Percentiles rank a stretch among this genome's conserved stretches.
Evolutionary conservation across 208 protist genomes (phyloP).

Genomic region (Leishmania braziliensis): DNA sequence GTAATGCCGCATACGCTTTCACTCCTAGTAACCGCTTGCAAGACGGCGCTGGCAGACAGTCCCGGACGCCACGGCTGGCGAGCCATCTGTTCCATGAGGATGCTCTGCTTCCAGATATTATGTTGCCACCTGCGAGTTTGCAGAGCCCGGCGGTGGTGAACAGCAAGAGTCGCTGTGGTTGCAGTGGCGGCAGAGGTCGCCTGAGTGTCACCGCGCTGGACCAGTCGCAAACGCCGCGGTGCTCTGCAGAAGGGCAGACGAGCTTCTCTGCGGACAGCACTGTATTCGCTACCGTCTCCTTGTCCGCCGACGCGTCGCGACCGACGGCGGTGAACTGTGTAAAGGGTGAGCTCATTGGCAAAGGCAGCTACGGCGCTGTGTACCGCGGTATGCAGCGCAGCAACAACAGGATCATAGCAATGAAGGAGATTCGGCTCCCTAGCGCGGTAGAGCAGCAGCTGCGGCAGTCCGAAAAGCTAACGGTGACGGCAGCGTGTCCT

Average conservation of each 20-base stretch:
- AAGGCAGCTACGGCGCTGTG: conserved; percentile 87
- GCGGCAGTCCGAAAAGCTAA: not conserved
- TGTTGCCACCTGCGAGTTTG: conserved; percentile 1
- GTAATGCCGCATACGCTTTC: not conserved
- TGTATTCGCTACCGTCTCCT: not conserved
- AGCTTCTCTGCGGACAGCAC: conserved; percentile 19
- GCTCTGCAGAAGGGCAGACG: conserved; percentile 10
- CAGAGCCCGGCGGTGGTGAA: conserved; percentile 24
- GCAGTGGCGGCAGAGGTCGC: conserved; percentile 10
- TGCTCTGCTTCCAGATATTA: not conserved
- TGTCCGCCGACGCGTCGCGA: conserved; percentile 3
- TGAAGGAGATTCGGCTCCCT: conserved; percentile 82
- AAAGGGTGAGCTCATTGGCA: conserved; percentile 79
- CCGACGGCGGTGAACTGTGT: conserved; percentile 55
- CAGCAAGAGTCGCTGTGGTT: conserved; percentile 1
- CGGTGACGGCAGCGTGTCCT: not conserved
- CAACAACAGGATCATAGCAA: conserved; percentile 89
- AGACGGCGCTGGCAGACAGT: not conserved
- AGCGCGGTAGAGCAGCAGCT: conserved; percentile 15
- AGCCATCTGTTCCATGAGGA: conserved; percentile 30
- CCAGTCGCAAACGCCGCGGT: conserved; percentile 10
- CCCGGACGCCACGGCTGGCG: conserved; percentile 23
- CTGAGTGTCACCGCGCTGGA: conserved; percentile 10
- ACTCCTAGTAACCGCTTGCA: not conserved
- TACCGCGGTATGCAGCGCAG: conserved; percentile 87